Conservation (phyloP, 2,329 filamentous ascomycete genomes). For the Talaromyces funiculosus region DNA sequence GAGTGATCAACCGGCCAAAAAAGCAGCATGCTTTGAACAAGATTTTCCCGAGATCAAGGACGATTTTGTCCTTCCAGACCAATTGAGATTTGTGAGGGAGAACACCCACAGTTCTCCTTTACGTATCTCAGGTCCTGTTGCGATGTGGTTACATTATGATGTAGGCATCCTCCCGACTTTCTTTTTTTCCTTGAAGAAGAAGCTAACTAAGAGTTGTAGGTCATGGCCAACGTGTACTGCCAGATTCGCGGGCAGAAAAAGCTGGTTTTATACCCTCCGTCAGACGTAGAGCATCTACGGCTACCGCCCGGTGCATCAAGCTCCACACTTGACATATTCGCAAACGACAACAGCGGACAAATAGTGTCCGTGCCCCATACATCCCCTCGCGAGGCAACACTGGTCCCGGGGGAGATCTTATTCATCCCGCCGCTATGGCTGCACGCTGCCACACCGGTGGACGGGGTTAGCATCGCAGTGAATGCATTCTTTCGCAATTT, state of each 20-base stretch:
- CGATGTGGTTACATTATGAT: constrained; percentile 89
- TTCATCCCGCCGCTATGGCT: constrained; percentile 81
- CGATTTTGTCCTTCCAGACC: constrained; percentile 65
- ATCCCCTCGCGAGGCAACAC: constrained; percentile 60
- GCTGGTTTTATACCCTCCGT: constrained; percentile 71
- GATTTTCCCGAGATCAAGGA: constrained; percentile 66
- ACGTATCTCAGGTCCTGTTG: constrained; percentile 71
- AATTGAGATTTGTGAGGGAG: constrained; percentile 54
- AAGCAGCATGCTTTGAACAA: constrained; percentile 60
- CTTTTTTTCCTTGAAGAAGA: background rate
- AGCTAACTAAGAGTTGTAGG: constrained; percentile 39
- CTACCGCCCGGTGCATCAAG: constrained; percentile 75
- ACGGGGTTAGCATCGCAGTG: constrained; percentile 65
- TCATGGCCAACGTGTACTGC: constrained; percentile 81
- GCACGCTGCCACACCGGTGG: constrained; percentile 54
- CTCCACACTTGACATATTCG: constrained; percentile 69
- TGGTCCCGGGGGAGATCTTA: constrained; percentile 68
- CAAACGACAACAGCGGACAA: constrained; percentile 32
- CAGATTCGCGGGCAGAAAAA: constrained; percentile 70
- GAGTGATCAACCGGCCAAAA: constrained; percentile 58
- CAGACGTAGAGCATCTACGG: constrained; percentile 62
- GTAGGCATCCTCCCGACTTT: constrained; percentile 36
- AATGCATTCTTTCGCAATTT: constrained; percentile 83
- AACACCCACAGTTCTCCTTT: constrained; percentile 72
- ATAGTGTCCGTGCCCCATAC: constrained; percentile 55